These are phyloP conservation scores for Aphanomyces stellatus DNA, from an alignment of 352 stramenopile genomes.

Conservation along the genomic window DNA sequence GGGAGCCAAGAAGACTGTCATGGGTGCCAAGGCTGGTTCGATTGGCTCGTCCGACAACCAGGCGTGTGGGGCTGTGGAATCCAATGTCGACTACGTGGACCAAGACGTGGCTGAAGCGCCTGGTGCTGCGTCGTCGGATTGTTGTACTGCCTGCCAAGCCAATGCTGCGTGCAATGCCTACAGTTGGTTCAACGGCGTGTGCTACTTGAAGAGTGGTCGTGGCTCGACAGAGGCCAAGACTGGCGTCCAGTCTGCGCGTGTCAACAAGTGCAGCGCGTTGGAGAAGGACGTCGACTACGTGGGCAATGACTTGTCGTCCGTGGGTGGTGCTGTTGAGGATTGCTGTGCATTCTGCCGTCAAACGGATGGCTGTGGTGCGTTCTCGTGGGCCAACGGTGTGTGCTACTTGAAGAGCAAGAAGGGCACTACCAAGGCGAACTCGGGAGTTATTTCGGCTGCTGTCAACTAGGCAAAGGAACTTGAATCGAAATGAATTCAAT, in stretches of 20 bases:
- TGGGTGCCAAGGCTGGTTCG: neutral
- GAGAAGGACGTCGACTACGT: neutral
- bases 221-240: neutral
- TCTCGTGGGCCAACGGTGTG: too few relatives aligned
- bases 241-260: neutral
- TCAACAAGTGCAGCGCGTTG: neutral
- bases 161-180: constrained; percentile 19
- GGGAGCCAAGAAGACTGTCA: constrained; percentile 3
- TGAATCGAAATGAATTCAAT: too few relatives aligned
- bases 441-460: too few relatives aligned
- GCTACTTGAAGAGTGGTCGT: constrained; percentile 10
- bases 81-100: constrained; percentile 1
- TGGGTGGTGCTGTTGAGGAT: too few relatives aligned
- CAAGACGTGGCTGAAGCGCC: constrained; percentile 1
- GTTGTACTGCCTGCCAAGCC: constrained; percentile 8
- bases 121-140: neutral
- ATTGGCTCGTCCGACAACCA: neutral
- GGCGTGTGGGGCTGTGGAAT: neutral
- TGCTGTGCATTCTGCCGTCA: too few relatives aligned
- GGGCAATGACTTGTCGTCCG: too few relatives aligned
- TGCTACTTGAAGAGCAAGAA: too few relatives aligned
- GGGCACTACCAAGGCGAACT: too few relatives aligned
- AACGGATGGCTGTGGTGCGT: too few relatives aligned
- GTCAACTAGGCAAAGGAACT: too few relatives aligned
- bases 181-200: neutral